Conservation (phyloP, 2,329 filamentous ascomycete species). For the Penicillium paneum region DNA sequence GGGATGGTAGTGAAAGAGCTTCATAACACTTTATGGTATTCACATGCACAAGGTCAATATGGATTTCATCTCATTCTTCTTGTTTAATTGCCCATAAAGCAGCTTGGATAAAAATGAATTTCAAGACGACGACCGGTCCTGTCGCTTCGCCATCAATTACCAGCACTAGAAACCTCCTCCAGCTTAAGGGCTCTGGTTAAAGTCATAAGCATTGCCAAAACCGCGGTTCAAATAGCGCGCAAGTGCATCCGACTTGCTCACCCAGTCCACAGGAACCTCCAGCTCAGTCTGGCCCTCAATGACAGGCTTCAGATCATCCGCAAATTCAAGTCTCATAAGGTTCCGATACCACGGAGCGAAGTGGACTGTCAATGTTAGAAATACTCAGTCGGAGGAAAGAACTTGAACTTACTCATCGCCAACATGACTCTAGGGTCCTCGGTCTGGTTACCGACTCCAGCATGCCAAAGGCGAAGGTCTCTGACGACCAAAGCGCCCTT, state of each 20-base stretch:
- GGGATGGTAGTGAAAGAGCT: too few species aligned
- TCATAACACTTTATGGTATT: too few species aligned
- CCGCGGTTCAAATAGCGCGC: slow-evolving; percentile 53
- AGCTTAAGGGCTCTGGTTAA: slow-evolving; percentile 45
- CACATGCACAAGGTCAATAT: too few species aligned
- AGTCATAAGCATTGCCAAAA: slow-evolving; percentile 63
- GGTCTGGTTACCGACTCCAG: slow-evolving; percentile 59
- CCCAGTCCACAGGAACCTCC: slow-evolving; percentile 53
- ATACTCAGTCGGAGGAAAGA: not conserved
- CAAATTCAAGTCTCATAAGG: slow-evolving; percentile 55
- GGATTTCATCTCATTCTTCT: too few species aligned
- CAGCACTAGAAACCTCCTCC: not conserved
- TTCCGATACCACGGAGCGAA: slow-evolving; percentile 61
- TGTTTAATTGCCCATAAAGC: too few species aligned
- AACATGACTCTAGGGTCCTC: slow-evolving; percentile 55
- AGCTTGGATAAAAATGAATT: too few species aligned
- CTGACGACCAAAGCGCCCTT: slow-evolving; percentile 58
- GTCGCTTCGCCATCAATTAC: not conserved
- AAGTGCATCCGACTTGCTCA: slow-evolving; percentile 42
- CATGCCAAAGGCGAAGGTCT: slow-evolving; percentile 62
- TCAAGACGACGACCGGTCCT: too few species aligned
- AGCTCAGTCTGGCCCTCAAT: slow-evolving; percentile 46
- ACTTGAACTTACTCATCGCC: slow-evolving; percentile 44
- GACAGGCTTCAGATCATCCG: slow-evolving; percentile 48
- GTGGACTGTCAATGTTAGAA: slow-evolving; percentile 38